Conservation (phyloP, 768 basidiomycete genomes). For the Chalciporus sphaerocephalus region DNA sequence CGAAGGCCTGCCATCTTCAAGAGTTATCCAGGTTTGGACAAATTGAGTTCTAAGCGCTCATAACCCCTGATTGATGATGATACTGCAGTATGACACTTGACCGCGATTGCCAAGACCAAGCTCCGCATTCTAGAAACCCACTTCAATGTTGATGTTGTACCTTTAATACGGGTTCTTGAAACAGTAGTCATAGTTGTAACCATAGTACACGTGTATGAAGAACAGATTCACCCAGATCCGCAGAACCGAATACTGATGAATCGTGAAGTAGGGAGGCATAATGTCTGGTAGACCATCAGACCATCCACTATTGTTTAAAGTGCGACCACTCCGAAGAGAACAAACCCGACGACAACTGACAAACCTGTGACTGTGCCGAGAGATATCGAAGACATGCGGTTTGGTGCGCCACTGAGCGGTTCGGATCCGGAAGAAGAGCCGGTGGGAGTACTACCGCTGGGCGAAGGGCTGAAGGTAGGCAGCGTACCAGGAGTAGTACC, state of each 20-base stretch:
- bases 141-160: neutral
- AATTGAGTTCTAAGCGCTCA: neutral
- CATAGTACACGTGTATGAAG: too few species aligned
- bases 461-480: neutral
- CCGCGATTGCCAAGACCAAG: conserved; percentile 12
- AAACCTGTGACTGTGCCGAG: conserved; percentile 2
- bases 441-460: too few species aligned
- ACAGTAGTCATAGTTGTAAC: too few species aligned
- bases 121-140: neutral
- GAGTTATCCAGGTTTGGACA: conserved; percentile 16
- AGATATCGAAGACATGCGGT: neutral
- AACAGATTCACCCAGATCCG: neutral
- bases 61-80: neutral
- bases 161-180: too few species aligned
- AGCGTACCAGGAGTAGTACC: neutral
- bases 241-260: too few species aligned
- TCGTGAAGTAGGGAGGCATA: neutral
- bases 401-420: conserved; percentile 6
- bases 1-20: conserved; percentile 15
- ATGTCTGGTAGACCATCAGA: neutral
- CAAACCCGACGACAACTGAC: conserved; percentile 5
- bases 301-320: neutral
- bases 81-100: conserved; percentile 17
- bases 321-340: neutral
- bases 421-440: too few species aligned